These are phyloP conservation scores for Colletotrichum paranaense DNA, from an alignment of 2,329 filamentous ascomycete species.

Conservation along the genomic window DNA sequence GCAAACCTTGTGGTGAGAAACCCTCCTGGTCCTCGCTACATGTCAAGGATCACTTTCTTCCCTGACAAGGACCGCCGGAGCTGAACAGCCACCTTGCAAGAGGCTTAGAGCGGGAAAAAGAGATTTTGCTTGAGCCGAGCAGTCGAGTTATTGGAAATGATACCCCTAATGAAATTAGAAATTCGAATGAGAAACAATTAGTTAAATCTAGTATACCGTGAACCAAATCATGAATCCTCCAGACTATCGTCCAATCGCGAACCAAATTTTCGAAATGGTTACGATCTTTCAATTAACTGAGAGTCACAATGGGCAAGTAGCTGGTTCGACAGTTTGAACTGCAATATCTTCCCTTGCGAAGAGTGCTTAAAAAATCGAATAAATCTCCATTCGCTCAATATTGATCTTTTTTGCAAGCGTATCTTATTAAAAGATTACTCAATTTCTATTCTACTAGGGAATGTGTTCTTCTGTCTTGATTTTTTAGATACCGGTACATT, in stretches of 20 bases:
- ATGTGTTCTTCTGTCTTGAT: too few species aligned
- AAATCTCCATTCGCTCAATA: too few species aligned
- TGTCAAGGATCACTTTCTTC: constrained; percentile 3
- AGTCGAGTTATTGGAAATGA: neutral
- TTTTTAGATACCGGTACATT: too few species aligned
- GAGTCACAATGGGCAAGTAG: too few species aligned
- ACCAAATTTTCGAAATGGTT: neutral
- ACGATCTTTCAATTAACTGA: too few species aligned
- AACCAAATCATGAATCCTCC: neutral
- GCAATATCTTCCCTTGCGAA: too few species aligned
- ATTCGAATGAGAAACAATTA: too few species aligned
- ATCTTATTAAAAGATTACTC: too few species aligned
- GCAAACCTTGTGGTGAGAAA: neutral
- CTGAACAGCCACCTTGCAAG: neutral
- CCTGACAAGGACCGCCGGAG: neutral
- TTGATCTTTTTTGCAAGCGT: too few species aligned
- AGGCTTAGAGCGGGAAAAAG: neutral
- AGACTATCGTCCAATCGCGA: neutral
- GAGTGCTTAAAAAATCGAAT: too few species aligned
- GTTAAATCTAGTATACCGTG: neutral
- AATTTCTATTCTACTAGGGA: too few species aligned
- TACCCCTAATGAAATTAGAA: neutral
- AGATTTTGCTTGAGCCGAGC: neutral
- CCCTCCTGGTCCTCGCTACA: neutral
- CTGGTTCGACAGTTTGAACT: too few species aligned